Evolutionary conservation across 2,329 filamentous ascomycete genomes (phyloP).

Genomic region (Fusarium hostae): DNA sequence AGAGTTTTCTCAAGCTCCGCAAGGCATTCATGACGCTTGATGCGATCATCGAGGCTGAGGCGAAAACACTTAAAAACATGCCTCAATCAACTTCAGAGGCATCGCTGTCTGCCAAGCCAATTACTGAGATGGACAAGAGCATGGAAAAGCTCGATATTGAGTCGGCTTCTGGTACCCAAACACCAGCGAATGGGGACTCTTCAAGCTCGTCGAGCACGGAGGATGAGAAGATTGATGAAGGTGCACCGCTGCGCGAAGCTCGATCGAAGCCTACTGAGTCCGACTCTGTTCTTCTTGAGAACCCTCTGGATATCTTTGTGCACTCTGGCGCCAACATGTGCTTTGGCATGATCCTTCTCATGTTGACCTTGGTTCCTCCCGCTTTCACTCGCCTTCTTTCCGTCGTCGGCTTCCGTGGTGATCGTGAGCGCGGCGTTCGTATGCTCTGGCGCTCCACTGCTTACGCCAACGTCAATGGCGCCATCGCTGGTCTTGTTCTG

Average conservation of each 20-base stretch:
- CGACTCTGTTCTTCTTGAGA: slow-evolving; percentile 73
- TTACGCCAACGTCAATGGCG: slow-evolving; percentile 91
- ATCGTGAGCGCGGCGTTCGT: slow-evolving; percentile 81
- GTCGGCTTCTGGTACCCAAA: slow-evolving; percentile 54
- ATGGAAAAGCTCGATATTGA: slow-evolving; percentile 50
- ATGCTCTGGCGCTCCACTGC: slow-evolving; percentile 93
- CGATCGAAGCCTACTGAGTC: slow-evolving; percentile 56
- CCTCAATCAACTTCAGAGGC: slow-evolving; percentile 7
- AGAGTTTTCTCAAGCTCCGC: slow-evolving; percentile 90
- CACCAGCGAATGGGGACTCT: slow-evolving; percentile 49
- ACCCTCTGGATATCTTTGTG: slow-evolving; percentile 86
- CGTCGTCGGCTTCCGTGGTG: slow-evolving; percentile 90
- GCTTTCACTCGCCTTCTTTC: slow-evolving; percentile 87
- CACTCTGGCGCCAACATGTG: slow-evolving; percentile 91
- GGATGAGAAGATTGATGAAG: slow-evolving; percentile 37
- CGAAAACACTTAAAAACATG: slow-evolving; percentile 53
- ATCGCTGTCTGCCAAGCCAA: slow-evolving; percentile 9
- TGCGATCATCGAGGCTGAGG: slow-evolving; percentile 79
- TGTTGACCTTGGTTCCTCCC: slow-evolving; percentile 94
- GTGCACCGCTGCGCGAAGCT: slow-evolving; percentile 37
- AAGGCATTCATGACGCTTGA: slow-evolving; percentile 89
- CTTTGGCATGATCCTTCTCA: slow-evolving; percentile 84
- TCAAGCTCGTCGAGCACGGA: slow-evolving; percentile 32
- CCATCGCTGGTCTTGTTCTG: slow-evolving; percentile 82
- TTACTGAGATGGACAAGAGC: slow-evolving; percentile 43